Evolutionary conservation across 306 rosid genomes (phyloP).

Genomic region (Prunus kanzakura): DNA sequence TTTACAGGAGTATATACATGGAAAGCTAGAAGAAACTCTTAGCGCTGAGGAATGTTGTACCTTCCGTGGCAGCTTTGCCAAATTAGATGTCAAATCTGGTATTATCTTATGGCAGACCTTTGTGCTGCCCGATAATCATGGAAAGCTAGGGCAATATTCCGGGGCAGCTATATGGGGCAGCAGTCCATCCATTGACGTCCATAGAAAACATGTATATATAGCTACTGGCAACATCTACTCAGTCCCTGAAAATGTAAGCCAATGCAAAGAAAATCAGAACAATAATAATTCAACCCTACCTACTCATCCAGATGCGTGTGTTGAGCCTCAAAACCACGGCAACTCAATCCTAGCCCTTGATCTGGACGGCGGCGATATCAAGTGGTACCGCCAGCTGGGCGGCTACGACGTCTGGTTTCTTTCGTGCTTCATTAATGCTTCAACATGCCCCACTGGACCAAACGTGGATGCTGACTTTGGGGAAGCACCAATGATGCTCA

Average conservation of each 20-base stretch:
- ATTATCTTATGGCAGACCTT: too few species aligned
- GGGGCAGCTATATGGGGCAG: slow-evolving; percentile 72
- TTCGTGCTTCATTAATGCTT: slow-evolving; percentile 30
- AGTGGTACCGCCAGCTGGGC: slow-evolving; percentile 59
- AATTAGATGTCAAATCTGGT: too few species aligned
- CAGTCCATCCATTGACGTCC: slow-evolving; percentile 55
- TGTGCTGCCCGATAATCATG: too few species aligned
- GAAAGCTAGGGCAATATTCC: too few species aligned
- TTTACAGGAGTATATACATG: too few species aligned
- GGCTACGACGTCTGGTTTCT: slow-evolving; percentile 62
- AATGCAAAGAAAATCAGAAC: slow-evolving; percentile 46
- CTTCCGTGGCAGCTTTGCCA: too few species aligned
- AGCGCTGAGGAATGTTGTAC: too few species aligned
- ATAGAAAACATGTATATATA: slow-evolving; percentile 40
- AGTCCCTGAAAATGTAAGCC: slow-evolving; percentile 30
- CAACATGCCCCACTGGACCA: slow-evolving; percentile 47
- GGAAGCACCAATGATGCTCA: slow-evolving; percentile 55
- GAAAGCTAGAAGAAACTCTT: too few species aligned
- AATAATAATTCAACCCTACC: slow-evolving; percentile 39
- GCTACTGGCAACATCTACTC: slow-evolving; percentile 60
- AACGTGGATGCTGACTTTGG: slow-evolving; percentile 54
- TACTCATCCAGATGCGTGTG: slow-evolving; percentile 30
- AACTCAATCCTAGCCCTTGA: slow-evolving; percentile 67
- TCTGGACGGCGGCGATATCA: slow-evolving; percentile 38
- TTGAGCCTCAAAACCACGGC: slow-evolving; percentile 54